Percentiles rank a stretch among this genome's conserved stretches.
Conservation (phyloP, 805 yeast species). For the Tetrapisispora pingtungensis region DNA sequence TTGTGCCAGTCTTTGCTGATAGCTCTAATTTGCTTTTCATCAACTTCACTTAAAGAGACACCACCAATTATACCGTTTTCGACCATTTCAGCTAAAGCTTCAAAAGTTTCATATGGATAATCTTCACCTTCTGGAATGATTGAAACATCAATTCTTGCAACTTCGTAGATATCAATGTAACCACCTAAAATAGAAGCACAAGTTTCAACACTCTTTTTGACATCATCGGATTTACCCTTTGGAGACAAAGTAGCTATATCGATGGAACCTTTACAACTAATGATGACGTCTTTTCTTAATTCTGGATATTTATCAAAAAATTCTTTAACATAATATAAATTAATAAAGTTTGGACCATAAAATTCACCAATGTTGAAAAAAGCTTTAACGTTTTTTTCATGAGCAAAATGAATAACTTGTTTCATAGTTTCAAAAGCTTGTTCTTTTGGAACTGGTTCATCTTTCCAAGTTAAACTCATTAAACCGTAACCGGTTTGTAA, state of each 20-base stretch:
- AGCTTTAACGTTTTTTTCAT: constrained; percentile 28
- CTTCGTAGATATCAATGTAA: constrained; percentile 51
- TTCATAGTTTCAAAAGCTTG: constrained; percentile 46
- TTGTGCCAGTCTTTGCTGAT: constrained; percentile 41
- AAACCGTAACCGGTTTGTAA: constrained; percentile 55
- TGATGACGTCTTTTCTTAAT: constrained; percentile 41
- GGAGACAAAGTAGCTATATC: constrained; percentile 35
- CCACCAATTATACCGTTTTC: constrained; percentile 59
- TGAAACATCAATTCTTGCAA: constrained; percentile 55
- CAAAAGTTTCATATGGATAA: constrained; percentile 44
- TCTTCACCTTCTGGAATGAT: constrained; percentile 16
- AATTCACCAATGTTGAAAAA: constrained; percentile 72
- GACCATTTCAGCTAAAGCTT: constrained; percentile 46
- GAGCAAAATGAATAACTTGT: constrained; percentile 36
- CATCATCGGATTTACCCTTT: constrained; percentile 38
- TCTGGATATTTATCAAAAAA: constrained; percentile 54
- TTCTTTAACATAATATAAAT: constrained; percentile 45
- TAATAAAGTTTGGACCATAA: constrained; percentile 49
- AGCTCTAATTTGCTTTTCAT: constrained; percentile 47
- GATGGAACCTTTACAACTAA: constrained; percentile 62
- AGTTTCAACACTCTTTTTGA: constrained; percentile 40
- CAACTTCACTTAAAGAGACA: constrained; percentile 65
- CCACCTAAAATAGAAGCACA: constrained; percentile 36
- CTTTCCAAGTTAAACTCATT: constrained; percentile 72
- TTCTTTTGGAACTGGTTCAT: constrained; percentile 43